Evolutionary conservation across 805 yeast species (phyloP).

Genomic region (Pichia insulana): DNA sequence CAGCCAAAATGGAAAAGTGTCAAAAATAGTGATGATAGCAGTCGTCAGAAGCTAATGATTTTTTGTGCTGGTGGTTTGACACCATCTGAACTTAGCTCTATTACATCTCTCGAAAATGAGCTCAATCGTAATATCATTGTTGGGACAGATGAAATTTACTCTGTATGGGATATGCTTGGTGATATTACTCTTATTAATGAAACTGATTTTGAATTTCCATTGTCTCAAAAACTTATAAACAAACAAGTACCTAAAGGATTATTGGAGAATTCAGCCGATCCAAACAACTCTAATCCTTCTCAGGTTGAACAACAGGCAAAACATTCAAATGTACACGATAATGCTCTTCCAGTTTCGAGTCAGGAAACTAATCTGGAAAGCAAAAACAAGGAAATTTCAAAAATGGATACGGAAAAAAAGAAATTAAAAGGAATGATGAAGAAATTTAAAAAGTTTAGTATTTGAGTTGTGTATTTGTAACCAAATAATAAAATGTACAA

Average conservation of each 20-base stretch:
- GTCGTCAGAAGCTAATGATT: conserved; percentile 62
- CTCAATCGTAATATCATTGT: conserved; percentile 66
- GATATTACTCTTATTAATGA: conserved; percentile 25
- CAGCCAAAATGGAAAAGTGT: conserved; percentile 26
- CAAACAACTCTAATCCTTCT: conserved; percentile 2
- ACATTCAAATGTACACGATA: not conserved
- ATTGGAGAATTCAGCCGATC: conserved; percentile 15
- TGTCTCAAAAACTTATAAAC: conserved; percentile 14
- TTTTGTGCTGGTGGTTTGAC: conserved; percentile 89
- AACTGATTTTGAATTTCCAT: conserved; percentile 20
- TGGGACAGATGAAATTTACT: conserved; percentile 71
- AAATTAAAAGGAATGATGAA: conserved; percentile 18
- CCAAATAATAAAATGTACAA: no score
- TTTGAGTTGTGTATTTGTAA: no score
- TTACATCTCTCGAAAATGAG: conserved; percentile 56
- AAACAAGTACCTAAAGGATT: conserved; percentile 18
- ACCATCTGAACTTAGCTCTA: conserved; percentile 67
- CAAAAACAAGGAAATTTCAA: not conserved
- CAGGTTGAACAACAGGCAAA: not conserved
- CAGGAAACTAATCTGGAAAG: not conserved
- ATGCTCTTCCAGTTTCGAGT: conserved; percentile 3
- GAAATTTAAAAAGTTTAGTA: conserved; percentile 18
- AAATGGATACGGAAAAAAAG: conserved; percentile 4
- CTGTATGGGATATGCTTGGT: conserved; percentile 29
- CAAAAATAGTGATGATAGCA: conserved; percentile 15